Base-by-base conservation (phyloP, 768 basidiomycete genomes). In the Hydnomerulius pinastri region DNA sequence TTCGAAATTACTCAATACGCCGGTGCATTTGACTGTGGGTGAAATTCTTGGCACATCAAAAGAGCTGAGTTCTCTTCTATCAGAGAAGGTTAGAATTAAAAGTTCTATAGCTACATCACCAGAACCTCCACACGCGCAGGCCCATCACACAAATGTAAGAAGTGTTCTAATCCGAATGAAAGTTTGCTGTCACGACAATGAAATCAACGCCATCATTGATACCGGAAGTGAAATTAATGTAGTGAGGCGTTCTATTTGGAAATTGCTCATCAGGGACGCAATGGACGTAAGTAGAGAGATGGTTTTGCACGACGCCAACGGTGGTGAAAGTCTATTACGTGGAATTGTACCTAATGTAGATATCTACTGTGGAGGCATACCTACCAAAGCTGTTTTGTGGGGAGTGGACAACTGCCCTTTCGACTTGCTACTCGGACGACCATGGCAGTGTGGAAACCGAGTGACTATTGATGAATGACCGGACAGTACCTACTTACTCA, bases 161-260 rank as follows among this genome's bases (percentile, higher is more conserved):
- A 8, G 8, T 25, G 17, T 32, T 8, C 15, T 51, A 12, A 51
- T 51, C 5, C 17, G 25, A 15, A 30, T 45, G n/a, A 11, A 6
- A 12, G 45, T 66, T 18, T 21, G 49, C 18, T 56, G 42, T 17
- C 38, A 48, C 7, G 49, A 50, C 15, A 5, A 33, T 10, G 27
- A 37, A 0, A 48, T 69, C 2, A 42, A 13, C 4, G 61, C 60
- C 0, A 58, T 67, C 6, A 59, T 69, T 25, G 64, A 69, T 30
- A 66, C 62, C 0, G 64, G 65, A 25, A 67, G 62, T n/a, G 54
- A 65, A 40, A n/a, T 68, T 4, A 65, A 66, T 47, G 51, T 68
- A 13, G 51, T 60, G 0, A 40, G 47, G 1, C 17, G 47, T 8
- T 48, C 55, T 4, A 8, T 58, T 2, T 65, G 56, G 1, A 40